Percentiles rank a stretch among this genome's conserved stretches.
Conservation (phyloP, 441 rosid species). For the Euphorbia corollata region DNA sequence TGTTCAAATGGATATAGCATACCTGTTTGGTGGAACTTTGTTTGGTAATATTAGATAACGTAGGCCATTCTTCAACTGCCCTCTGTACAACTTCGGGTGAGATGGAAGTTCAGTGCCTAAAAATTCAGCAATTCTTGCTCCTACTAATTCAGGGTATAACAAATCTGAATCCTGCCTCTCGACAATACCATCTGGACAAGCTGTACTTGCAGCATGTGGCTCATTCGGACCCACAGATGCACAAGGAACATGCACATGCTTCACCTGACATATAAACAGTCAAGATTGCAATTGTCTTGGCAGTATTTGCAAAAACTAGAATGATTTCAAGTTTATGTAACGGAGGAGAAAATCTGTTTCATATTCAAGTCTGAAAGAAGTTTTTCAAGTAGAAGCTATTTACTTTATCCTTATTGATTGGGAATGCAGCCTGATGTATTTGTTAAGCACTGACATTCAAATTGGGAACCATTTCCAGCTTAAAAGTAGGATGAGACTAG, state of each 20-base stretch:
- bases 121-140: slow-evolving; percentile 47
- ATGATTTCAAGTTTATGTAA: neutral
- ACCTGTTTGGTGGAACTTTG: slow-evolving; percentile 96
- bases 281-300: slow-evolving; percentile 11
- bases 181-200: slow-evolving; percentile 74
- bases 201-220: slow-evolving; percentile 90
- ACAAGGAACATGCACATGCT: slow-evolving; percentile 37
- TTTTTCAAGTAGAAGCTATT: no score
- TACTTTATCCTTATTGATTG: neutral
- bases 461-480: no score
- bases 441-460: neutral
- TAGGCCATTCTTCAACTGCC: slow-evolving; percentile 87
- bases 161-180: slow-evolving; percentile 67
- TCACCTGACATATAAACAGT: slow-evolving; percentile 35
- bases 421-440: neutral
- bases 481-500: no score
- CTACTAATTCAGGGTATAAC: slow-evolving; percentile 40
- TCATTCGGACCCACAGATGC: slow-evolving; percentile 95
- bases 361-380: neutral
- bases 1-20: slow-evolving; percentile 14
- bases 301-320: neutral
- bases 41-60: slow-evolving; percentile 90
- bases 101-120: slow-evolving; percentile 71
- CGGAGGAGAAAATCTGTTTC: neutral
- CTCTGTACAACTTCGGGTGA: slow-evolving; percentile 79